Conservation (phyloP, 2,329 filamentous ascomycete species). For the Aureobasidium sp. region DNA sequence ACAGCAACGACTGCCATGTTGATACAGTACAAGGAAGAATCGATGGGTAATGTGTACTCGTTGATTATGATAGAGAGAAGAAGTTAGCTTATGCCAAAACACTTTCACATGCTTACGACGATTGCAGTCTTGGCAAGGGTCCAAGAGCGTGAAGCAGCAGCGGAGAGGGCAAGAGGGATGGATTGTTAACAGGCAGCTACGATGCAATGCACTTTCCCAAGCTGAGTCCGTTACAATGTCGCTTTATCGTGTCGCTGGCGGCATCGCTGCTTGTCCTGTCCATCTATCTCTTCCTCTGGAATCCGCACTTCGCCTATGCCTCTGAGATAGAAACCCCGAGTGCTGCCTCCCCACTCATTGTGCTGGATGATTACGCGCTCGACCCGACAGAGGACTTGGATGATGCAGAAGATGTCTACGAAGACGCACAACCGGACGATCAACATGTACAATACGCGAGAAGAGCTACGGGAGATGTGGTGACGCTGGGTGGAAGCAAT, state of each 20-base stretch:
- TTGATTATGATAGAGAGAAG: neutral
- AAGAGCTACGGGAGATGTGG: conserved; percentile 11
- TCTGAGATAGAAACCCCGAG: conserved; percentile 38
- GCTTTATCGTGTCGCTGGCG: conserved; percentile 58
- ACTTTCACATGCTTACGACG: conserved; percentile 9
- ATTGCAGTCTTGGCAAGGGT: neutral
- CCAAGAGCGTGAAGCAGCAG: neutral
- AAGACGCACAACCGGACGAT: conserved; percentile 34
- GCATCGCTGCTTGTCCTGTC: conserved; percentile 51
- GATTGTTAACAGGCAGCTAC: conserved; percentile 13
- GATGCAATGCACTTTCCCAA: conserved; percentile 35
- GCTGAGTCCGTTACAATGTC: conserved; percentile 61
- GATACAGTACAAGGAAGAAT: neutral
- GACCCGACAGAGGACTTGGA: neutral
- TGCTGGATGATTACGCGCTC: neutral
- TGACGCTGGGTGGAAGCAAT: conserved; percentile 48
- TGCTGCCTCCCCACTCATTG: conserved; percentile 13
- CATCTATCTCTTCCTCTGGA: conserved; percentile 53
- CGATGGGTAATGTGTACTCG: neutral
- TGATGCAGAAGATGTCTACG: conserved; percentile 22
- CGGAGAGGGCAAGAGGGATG: neutral
- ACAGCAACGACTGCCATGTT: neutral
- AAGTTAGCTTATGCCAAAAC: neutral
- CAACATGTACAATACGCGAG: neutral
- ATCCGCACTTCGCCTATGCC: conserved; percentile 54